Evolutionary conservation across 169 alveolate genomes (phyloP), one percentile per base, ranked within the genome.

Genomic region (Babesia ovata): DNA sequence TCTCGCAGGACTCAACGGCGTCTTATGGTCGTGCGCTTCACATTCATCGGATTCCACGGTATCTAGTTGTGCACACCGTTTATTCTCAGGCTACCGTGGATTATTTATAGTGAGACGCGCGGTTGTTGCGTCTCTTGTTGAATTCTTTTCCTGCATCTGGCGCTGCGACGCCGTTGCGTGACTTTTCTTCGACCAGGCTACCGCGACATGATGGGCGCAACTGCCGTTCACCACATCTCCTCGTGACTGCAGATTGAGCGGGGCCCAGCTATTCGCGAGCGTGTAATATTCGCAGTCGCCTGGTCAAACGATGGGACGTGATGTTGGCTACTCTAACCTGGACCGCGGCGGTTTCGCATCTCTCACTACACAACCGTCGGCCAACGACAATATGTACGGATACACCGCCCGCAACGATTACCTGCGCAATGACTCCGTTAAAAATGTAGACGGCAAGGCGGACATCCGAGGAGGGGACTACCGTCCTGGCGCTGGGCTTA

Each of bases 261-360:
- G 52, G 3, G 14, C 63, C 26, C 29, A 39, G 39, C 56, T 11
- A 33, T 33, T 33, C 6, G 39, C 53, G 26, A 56, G 12, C 26
- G 46, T 21, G 76, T 44, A 42, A 44, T 13, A 26, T 33, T 36
- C 44, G 39, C 39, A n/a, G 0, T 19, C 12, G 17, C 60, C n/a
- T 45, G 39, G 42, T 44, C 50, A 19, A 29, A 67, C 28, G 65
- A 54, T 67, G 76, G 65, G 76, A 63, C 76, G 76, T 6, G 76
- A 67, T 22, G 54, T 65, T 12, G 22, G 28, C 36, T 67, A 67
- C 45, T 21, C 66, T 42, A 67, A 53, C 44, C 63, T 29, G 58
- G 59, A 67, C 42, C 63, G 53, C 56, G 54, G 76, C n/a, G 76
- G 76, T 39, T 67, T 24, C 26, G 46, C 76, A 26, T 14, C 66